Evolutionary conservation across 257 asterid species (phyloP), one percentile per base, ranked within the genome.

Genomic region (Fraxinus quadrangulata): DNA sequence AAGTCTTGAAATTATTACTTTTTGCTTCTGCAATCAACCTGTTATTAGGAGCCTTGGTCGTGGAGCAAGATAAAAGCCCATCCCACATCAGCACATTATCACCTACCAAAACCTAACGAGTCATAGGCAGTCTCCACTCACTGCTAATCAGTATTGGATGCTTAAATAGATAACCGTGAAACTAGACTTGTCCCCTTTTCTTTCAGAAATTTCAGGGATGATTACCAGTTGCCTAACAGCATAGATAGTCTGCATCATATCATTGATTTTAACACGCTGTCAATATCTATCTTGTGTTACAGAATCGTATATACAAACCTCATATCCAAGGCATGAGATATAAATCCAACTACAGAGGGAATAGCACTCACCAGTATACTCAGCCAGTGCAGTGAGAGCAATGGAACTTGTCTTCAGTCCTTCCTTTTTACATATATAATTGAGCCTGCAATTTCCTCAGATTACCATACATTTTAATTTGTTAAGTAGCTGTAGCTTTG

Each of bases 351-450:
- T 63, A 30, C 40, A 54, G 33, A 75, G 74, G 21, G 71, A 72
- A 80, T n/a, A 49, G 30, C 65, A 73, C 87, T 81, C 80, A 91
- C 99, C 99, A 47, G 99, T 89, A 84, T 85, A 87, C 80, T 90
- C 92, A 47, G 91, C 97, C 80, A 96, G 89, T 67, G 96, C 93
- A 77, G 97, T 77, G 36, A 96, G 94, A 71, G 94, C 96, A 63
- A 86, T 63, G 66, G 99, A 92, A 84, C 87, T 92, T 73, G 93
- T 83, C 87, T 87, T 90, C 81, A 88, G 82, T 78, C 94, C 88
- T 86, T 96, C 98, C 72, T 81, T 89, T 77, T 86, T 92, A 75
- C 99, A 96, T 86, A 96, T 93, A 79, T 88, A 93, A 85, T 93
- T 96, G 85, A 96, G 89, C 94, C 99, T 95, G 77, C 81, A 84